A percentile compares a stretch with the other conserved stretches of the same genome.
Conservation (phyloP, 1,284 basidiomycete species). For the Leucoagaricus sp. region DNA sequence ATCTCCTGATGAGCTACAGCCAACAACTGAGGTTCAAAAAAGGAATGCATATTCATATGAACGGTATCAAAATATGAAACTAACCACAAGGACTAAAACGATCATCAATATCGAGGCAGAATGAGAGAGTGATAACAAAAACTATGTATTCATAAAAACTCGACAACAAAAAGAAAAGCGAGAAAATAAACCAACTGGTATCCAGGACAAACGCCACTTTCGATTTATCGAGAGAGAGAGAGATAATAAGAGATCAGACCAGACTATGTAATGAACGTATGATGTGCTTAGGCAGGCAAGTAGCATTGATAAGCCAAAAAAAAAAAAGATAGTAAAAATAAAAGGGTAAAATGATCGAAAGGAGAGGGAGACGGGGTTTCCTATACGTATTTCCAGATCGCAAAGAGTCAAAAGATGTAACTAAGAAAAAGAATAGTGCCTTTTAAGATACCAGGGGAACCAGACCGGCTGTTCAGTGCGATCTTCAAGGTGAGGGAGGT, state of each 20-base stretch:
- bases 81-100: background rate
- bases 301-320: background rate
- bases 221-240: background rate
- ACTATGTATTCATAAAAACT: background rate
- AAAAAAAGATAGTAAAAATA: background rate
- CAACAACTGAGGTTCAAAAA: too few relatives aligned
- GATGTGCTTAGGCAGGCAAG: too few relatives aligned
- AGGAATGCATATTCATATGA: too few relatives aligned
- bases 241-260: background rate
- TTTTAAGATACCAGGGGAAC: background rate
- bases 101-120: background rate
- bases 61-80: too few relatives aligned
- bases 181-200: conserved; percentile 4
- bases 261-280: conserved; percentile 5
- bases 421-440: background rate
- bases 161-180: background rate
- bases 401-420: background rate
- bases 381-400: background rate
- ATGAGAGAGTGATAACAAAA: background rate
- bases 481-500: too few relatives aligned
- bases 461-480: background rate
- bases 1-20: too few relatives aligned
- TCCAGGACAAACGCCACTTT: conserved; percentile 9
- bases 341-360: background rate
- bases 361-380: background rate